phyloP scores from a whole-genome alignment of 257 asterid species.

The Mitragyna speciosa region DNA sequence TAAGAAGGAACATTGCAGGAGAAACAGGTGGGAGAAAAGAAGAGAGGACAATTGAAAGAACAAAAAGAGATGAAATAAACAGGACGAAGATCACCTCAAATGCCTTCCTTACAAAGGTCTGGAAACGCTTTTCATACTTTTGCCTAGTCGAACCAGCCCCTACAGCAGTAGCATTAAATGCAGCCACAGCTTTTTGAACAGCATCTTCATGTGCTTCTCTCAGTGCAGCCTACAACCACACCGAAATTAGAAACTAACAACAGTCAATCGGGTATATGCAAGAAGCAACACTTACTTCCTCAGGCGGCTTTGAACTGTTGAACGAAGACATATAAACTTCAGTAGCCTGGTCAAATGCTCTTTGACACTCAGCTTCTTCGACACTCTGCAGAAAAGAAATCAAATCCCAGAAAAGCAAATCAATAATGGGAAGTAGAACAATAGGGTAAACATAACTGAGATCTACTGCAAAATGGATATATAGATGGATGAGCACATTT shows the following conservation, averaged over 20 bases:
- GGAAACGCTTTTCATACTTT: constrained; percentile 86
- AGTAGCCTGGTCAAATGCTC: constrained; percentile 80
- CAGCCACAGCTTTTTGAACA: constrained; percentile 66
- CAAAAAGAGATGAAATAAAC: background rate
- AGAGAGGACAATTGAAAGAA: background rate
- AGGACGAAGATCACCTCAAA: constrained; percentile 64
- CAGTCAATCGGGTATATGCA: background rate
- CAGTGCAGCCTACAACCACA: constrained; percentile 65
- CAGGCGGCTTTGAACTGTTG: constrained; percentile 87
- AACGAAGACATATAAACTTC: constrained; percentile 74
- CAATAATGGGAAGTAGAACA: background rate
- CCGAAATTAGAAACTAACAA: constrained; percentile 27
- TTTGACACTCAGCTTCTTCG: constrained; percentile 97
- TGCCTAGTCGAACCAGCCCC: constrained; percentile 81
- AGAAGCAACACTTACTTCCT: constrained; percentile 66
- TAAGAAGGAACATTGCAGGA: background rate
- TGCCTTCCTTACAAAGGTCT: constrained; percentile 71
- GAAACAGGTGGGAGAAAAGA: background rate
- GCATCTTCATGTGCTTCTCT: constrained; percentile 97
- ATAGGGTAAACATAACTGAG: background rate
- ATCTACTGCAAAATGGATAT: constrained; percentile 11
- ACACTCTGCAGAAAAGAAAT: constrained; percentile 56
- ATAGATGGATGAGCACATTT: background rate
- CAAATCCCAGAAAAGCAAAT: constrained; percentile 2
- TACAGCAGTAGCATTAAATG: constrained; percentile 79